Evolutionary conservation across 805 yeast species (phyloP), one percentile per base, ranked within the genome.

Genomic region (Starmera pachycereana): DNA sequence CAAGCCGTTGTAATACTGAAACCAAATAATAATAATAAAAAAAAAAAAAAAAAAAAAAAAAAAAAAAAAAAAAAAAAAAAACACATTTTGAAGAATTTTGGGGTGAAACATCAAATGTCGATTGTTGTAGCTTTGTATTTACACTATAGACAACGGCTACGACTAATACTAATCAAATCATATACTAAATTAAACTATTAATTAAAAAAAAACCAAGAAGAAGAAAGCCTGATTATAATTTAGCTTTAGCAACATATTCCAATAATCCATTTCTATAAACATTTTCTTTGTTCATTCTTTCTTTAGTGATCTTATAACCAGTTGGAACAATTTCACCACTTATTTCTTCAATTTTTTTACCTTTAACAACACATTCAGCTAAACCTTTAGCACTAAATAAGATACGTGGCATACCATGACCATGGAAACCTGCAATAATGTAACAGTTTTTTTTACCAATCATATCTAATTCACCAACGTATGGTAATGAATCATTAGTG

Each of bases 401-500:
- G 9, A 68, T 65, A 33, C 74, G 54, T 29, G 75, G 73, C 74
- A 71, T 69, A 18, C 76, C 76, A 50, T 71, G 75, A 3, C 74
- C 76, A 34, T 66, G 63, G 51, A 67, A 71, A 0, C 76, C 76
- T 4, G 74, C 73, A 44, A 60, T 53, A n/a, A 65, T 53, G 42
- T 50, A 69, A n/a, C 60, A 54, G 40, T 58, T 53, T 31, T 50
- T 46, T 29, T 56, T 55, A 4, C 46, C 51, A 18, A 52, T 44
- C 9, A 43, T 36, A 25, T 45, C 51, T 28, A 68, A 41, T 39
- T 62, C 66, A 18, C 76, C 76, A 14, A 69, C 69, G 37, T 61
- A 59, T 3, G 76, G 75, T 22, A 60, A 40, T 5, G 42, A 46
- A 44, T 68, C 72, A 27, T 58, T 56, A 5, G 72, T 54, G 45